A percentile compares a stretch with the other conserved stretches of the same genome.
Conservation (phyloP, 139 green algal species). For the Micractinium conductrix region DNA sequence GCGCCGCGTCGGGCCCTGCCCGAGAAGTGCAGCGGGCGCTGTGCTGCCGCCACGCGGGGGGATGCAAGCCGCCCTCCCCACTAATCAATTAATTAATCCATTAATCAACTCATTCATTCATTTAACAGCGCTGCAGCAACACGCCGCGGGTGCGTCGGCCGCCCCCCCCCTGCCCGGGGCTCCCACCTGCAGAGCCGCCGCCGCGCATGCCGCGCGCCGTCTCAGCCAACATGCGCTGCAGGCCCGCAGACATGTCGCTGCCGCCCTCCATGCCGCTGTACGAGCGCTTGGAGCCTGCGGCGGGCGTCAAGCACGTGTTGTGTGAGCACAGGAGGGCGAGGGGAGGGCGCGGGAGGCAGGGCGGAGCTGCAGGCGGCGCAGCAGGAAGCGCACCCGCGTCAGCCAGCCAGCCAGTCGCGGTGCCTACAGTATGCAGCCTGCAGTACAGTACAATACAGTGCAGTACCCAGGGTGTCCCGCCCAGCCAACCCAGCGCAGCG, state of each 20-base stretch:
- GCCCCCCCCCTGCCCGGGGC: no score
- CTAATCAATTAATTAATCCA: no score
- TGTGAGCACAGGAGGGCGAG: not conserved
- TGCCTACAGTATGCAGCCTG: no score
- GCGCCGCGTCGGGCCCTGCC: no score
- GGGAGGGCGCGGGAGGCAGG: not conserved
- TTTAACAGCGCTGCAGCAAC: no score
- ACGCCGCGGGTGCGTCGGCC: no score
- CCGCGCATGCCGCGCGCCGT: not conserved
- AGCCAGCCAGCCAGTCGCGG: not conserved
- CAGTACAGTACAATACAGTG: not conserved
- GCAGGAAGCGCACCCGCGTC: not conserved
- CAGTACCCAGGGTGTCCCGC: not conserved
- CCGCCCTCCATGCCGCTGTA: not conserved
- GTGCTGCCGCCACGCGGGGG: no score
- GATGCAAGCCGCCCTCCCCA: no score
- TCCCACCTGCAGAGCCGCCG: no score
- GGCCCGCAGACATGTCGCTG: not conserved
- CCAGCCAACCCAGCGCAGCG: not conserved
- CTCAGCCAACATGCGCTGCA: not conserved
- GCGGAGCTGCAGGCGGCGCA: not conserved
- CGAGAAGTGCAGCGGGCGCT: no score
- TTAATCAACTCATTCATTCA: no score
- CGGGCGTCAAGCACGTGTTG: no score
- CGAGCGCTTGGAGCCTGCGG: slow-evolving; percentile 4